Conservation (phyloP, 768 basidiomycete species). For the Multifurca ochricompacta region DNA sequence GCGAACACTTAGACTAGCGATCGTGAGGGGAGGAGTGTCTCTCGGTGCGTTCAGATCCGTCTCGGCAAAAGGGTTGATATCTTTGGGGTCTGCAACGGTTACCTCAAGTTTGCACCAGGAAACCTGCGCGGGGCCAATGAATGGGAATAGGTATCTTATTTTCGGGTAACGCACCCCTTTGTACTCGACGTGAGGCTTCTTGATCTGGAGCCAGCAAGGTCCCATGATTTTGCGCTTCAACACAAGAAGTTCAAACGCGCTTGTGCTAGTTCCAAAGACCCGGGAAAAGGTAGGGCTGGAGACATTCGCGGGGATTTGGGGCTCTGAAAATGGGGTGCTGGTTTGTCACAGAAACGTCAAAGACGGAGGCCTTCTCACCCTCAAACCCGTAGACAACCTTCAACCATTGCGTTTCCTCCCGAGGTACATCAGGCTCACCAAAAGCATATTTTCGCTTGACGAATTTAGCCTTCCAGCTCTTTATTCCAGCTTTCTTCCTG, state of each 20-base stretch:
- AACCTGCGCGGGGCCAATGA: conserved; percentile 42
- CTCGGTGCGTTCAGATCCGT: conserved; percentile 60
- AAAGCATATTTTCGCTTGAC: conserved; percentile 92
- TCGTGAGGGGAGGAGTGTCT: conserved; percentile 81
- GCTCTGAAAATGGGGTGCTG: conserved; percentile 38
- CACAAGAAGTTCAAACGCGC: conserved; percentile 87
- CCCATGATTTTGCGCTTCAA: conserved; percentile 98
- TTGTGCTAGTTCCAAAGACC: conserved; percentile 89
- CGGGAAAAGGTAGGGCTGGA: conserved; percentile 78
- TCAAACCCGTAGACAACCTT: conserved; percentile 90
- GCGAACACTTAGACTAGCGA: conserved; percentile 82
- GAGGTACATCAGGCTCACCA: conserved; percentile 74
- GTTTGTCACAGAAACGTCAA: neutral
- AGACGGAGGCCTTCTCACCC: conserved; percentile 35
- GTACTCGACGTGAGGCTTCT: conserved; percentile 63
- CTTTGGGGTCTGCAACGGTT: conserved; percentile 75
- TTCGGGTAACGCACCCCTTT: conserved; percentile 55
- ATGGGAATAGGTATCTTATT: neutral
- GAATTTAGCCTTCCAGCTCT: conserved; percentile 69
- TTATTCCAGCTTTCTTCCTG: conserved; percentile 60
- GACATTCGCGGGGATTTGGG: conserved; percentile 61
- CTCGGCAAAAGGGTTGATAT: conserved; percentile 77
- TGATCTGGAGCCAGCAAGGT: conserved; percentile 91
- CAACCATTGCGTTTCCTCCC: conserved; percentile 76
- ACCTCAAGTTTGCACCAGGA: conserved; percentile 98